These are phyloP conservation scores for Setomelanomma holmii DNA, from an alignment of 2,329 filamentous ascomycete genomes.

Conservation along the genomic window DNA sequence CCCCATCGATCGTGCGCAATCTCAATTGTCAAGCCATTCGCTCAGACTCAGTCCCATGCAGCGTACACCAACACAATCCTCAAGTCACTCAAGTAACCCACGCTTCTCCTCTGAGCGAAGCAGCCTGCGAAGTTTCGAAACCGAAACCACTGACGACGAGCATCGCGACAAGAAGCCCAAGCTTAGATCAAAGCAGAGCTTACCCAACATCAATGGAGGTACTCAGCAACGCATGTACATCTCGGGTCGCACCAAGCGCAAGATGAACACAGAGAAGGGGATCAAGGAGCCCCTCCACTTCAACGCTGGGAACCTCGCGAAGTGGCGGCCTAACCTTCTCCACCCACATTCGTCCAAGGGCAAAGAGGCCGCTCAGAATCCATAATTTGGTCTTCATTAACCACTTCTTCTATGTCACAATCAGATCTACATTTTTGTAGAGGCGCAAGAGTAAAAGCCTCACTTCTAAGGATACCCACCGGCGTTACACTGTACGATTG, in stretches of 20 bases:
- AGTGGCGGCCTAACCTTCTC: conserved; percentile 42
- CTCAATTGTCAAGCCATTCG: conserved; percentile 20
- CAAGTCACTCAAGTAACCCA: conserved; percentile 25
- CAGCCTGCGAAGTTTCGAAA: conserved; percentile 47
- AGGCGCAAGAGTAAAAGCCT: conserved; percentile 31
- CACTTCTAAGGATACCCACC: conserved; percentile 32
- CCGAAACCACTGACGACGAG: conserved; percentile 47
- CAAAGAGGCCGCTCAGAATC: conserved; percentile 39
- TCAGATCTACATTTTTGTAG: conserved; percentile 1
- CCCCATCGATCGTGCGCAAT: conserved; percentile 40
- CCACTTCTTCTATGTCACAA: conserved; percentile 3
- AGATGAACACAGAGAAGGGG: conserved; percentile 50
- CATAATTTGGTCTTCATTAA: conserved; percentile 4
- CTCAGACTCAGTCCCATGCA: conserved; percentile 21
- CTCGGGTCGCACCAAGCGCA: conserved; percentile 51
- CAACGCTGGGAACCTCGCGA: conserved; percentile 46
- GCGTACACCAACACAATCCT: conserved; percentile 19
- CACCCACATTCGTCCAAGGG: conserved; percentile 46
- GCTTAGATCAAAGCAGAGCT: conserved; percentile 45
- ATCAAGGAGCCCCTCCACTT: conserved; percentile 49
- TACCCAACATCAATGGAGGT: conserved; percentile 37
- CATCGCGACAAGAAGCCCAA: conserved; percentile 52
- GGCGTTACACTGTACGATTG: conserved; percentile 24
- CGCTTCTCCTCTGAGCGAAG: conserved; percentile 45
- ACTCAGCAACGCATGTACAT: conserved; percentile 45